These are phyloP conservation scores for Maudiozyma saulgeensis DNA, from an alignment of 805 yeast genomes.

Conservation along the genomic window DNA sequence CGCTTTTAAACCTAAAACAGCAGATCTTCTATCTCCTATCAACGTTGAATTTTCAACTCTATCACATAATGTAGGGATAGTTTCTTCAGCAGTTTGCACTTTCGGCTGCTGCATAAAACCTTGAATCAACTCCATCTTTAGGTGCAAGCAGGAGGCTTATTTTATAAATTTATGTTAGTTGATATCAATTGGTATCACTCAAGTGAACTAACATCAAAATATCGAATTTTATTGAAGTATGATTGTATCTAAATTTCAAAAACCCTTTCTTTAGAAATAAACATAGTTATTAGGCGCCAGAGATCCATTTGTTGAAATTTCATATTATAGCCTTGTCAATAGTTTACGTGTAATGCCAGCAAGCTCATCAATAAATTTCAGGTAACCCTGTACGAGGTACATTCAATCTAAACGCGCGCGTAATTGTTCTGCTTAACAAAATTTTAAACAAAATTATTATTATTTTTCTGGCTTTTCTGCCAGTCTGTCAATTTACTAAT, in stretches of 20 bases:
- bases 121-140: slow-evolving; percentile 32
- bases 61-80: slow-evolving; percentile 83
- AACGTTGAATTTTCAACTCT: slow-evolving; percentile 73
- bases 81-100: slow-evolving; percentile 59
- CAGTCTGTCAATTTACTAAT: no score
- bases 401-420: no score
- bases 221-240: not conserved
- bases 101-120: slow-evolving; percentile 40
- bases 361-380: no score
- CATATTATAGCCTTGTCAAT: no score
- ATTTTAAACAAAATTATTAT: no score
- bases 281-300: not conserved
- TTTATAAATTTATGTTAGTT: no score
- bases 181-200: no score
- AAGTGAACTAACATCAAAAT: no score
- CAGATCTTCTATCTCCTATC: slow-evolving; percentile 81
- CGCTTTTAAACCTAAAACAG: slow-evolving; percentile 79
- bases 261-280: not conserved
- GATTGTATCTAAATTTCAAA: not conserved
- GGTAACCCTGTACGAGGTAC: no score
- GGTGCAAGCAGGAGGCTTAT: no score
- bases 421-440: no score
- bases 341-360: not conserved
- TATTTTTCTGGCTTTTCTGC: no score
- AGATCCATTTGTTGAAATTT: not conserved